Base-by-base conservation (phyloP, 164 flowering plant species). In the Saururus chinensis region DNA sequence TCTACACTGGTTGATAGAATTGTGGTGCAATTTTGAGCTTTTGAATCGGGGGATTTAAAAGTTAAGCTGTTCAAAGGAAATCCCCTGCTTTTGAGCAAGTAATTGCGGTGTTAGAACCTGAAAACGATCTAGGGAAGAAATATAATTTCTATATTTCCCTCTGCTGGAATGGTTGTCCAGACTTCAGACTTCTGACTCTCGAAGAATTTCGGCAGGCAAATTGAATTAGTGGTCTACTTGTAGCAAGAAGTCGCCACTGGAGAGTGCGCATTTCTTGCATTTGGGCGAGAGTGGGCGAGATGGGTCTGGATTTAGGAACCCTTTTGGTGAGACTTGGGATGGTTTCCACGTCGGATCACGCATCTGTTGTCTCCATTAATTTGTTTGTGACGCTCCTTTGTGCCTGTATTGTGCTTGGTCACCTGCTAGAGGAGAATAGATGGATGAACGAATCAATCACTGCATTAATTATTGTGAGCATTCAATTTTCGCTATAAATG, bases 371-470 rank as follows among this genome's bases (percentile, higher is more conserved):
- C 37, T 84, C 97, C 0, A 76, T 90, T 69, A 90, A 81, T 75
- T 40, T 90, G 17, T 90, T 87, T 55, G 90, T 86, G 11, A 80
- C 90, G 16, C 90, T 90, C 51, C 84, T 90, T 4, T 87, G 90
- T 64, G 87, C 81, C 0, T 90, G 97, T 66, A 86, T 90, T 24
- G 84, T 90, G 62, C 66, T 84, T 37, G 95, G 97, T n/a, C 97
- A 90, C 71, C 69, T 85, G 35, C 53, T 90, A 25, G 95, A 87
- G 70, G 90, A 90, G 70, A 79, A 69, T 54, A 77, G 95, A 35
- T 90, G 95, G 95, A 85, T 90, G 80, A 90, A 87, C 62, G 95
- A 90, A 66, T 87, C 97, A 9, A 86, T 84, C 37, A 90, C 95
- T 0, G 97, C 97, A 22, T 81, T 90, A 10, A 70, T 73, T 8